phyloP scores from a whole-genome alignment of 2,329 filamentous ascomycete species.

The Aspergillus fumigatiaffinis region DNA sequence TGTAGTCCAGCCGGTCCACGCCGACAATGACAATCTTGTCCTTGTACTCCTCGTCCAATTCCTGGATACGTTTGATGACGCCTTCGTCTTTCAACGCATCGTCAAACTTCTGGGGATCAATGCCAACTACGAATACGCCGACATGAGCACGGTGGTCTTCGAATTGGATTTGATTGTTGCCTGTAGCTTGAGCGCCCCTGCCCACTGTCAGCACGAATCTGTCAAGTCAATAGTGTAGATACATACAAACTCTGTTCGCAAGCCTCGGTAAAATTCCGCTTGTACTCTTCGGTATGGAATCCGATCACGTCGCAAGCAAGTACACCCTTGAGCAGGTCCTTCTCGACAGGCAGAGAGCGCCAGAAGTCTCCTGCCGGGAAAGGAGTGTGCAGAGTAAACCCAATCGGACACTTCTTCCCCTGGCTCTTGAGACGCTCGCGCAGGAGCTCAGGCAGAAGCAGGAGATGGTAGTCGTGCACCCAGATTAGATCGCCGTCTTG shows the following conservation, averaged over 20 bases:
- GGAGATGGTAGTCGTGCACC: constrained; percentile 95
- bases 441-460: constrained; percentile 88
- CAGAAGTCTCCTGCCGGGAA: constrained; percentile 94
- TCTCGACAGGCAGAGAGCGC: constrained; percentile 80
- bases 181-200: constrained; percentile 51
- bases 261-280: constrained; percentile 83
- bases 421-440: constrained; percentile 63
- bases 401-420: constrained; percentile 81
- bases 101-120: constrained; percentile 89
- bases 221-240: no score
- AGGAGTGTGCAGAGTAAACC: constrained; percentile 92
- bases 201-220: neutral
- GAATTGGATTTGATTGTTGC: constrained; percentile 81
- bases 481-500: constrained; percentile 85
- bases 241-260: constrained; percentile 76
- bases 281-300: constrained; percentile 95
- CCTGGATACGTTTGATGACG: constrained; percentile 74
- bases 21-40: constrained; percentile 89
- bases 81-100: constrained; percentile 72
- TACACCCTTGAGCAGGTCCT: constrained; percentile 75
- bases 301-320: constrained; percentile 86
- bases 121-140: constrained; percentile 90
- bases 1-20: constrained; percentile 91
- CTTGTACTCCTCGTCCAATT: constrained; percentile 76
- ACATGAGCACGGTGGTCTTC: constrained; percentile 77